Percentiles rank a stretch among this genome's conserved stretches.
Conservation (phyloP, 2,329 filamentous ascomycete species). For the Diaporthe sp. region DNA sequence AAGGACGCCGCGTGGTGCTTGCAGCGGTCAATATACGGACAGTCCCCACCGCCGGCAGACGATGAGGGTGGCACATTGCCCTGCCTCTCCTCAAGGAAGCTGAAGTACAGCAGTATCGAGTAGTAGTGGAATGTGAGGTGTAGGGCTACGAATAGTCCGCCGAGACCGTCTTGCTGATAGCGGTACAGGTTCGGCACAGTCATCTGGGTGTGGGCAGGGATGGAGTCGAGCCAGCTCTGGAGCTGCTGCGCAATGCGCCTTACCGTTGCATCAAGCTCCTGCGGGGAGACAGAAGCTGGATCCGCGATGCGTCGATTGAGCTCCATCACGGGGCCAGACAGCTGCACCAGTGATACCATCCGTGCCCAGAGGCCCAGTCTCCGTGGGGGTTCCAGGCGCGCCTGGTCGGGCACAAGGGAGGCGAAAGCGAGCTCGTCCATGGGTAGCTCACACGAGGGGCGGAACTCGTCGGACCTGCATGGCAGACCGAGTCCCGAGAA, state of each 20-base stretch:
- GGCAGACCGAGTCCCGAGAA: neutral
- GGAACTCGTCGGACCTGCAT: neutral
- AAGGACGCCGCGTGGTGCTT: constrained; percentile 47
- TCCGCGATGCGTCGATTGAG: constrained; percentile 47
- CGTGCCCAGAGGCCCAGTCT: constrained; percentile 51
- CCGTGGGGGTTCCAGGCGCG: constrained; percentile 29
- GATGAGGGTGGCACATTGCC: neutral
- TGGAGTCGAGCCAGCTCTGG: constrained; percentile 38
- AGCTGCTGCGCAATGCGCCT: constrained; percentile 34
- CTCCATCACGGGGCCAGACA: constrained; percentile 51
- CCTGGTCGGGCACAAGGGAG: constrained; percentile 32
- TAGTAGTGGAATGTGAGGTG: constrained; percentile 55
- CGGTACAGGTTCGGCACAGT: constrained; percentile 41
- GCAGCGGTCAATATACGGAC: constrained; percentile 41
- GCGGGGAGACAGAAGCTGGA: constrained; percentile 28
- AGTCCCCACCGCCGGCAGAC: neutral
- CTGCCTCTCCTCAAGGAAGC: constrained; percentile 48
- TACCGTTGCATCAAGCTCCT: constrained; percentile 28
- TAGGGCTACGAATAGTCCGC: constrained; percentile 51
- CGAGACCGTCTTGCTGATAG: constrained; percentile 45
- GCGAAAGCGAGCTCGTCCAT: constrained; percentile 48
- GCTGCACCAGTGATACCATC: constrained; percentile 48
- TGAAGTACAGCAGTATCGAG: constrained; percentile 52
- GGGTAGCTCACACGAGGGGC: neutral
- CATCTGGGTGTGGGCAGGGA: constrained; percentile 36